Base-by-base conservation (phyloP, 164 flowering plant genomes). In the Macadamia integrifolia region DNA sequence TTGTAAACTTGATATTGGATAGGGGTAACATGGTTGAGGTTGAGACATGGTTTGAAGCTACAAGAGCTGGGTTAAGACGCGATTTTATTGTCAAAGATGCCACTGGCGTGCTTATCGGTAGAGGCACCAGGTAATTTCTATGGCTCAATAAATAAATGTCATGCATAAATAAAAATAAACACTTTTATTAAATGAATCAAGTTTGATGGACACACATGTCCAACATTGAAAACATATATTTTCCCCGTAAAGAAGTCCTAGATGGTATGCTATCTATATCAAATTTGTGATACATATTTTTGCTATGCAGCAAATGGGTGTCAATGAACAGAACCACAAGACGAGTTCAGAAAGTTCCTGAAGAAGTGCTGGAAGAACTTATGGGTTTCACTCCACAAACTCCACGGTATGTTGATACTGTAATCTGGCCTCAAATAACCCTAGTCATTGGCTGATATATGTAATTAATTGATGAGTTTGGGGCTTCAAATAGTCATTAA, bases 11-110 rank as follows among this genome's bases (percentile, higher is more conserved):
- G 67, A 18, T 8, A 15, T 60, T 49, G 65, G 49, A 66, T 76
- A 94, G 99, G 99, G 83, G 97, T 66, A 97, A 90, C 79, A 91
- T 94, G 61, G 83, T 94, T 79, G 99, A 94, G 75, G 86, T 94
- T 58, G 99, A 94, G 77, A 92, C 99, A 42, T 94, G 99, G 99
- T 88, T 93, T 80, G 94, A 90, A 81, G 65, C 87, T 13, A 98
- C 98, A 67, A 80, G 89, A 77, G 90, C 88, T 65, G 98, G 97
- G 66, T 90, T 96, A 2, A 85, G 99, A 72, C 92, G 99, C 62
- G 99, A 92, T 74, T 94, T 93, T 93, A 90, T 94, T 74, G 70
- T 94, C 15, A 92, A 87, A 82, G 96, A 94, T 78, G 85, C 90
- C 28, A 89, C 86, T 69, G 91, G 85, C 76, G 72, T 79, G 71